phyloP scores from a whole-genome alignment of 495 filamentous ascomycete species.

The Podospora conica region DNA sequence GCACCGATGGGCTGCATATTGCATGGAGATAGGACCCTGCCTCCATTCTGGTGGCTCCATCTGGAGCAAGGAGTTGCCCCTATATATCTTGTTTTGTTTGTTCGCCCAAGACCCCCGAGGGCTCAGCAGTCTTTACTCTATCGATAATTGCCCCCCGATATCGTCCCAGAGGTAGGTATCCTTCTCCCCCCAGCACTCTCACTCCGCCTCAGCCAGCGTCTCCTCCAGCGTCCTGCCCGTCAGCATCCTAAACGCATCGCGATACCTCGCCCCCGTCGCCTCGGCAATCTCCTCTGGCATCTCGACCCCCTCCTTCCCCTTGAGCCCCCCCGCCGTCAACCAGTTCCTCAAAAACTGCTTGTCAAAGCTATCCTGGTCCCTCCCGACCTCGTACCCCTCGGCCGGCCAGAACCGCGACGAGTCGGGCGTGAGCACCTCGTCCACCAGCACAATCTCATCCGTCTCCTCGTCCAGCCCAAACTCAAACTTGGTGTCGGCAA shows the following conservation, averaged over 20 bases:
- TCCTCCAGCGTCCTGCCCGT: conserved; percentile 41
- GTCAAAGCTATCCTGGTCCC: conserved; percentile 73
- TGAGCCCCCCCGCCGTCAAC: conserved; percentile 65
- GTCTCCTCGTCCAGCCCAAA: conserved; percentile 66
- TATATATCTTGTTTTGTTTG: not conserved
- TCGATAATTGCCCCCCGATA: too few species aligned
- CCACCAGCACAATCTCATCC: conserved; percentile 74
- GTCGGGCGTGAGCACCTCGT: conserved; percentile 86
- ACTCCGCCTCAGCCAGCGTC: conserved; percentile 20
- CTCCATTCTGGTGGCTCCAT: not conserved
- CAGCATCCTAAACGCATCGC: conserved; percentile 37
- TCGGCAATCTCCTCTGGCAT: conserved; percentile 61
- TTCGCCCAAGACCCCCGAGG: not conserved
- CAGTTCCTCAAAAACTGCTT: conserved; percentile 91
- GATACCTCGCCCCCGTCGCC: conserved; percentile 52
- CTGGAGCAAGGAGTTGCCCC: not conserved
- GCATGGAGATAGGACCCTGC: not conserved
- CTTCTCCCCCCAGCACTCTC: not conserved
- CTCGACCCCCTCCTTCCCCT: conserved; percentile 57
- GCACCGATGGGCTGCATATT: not conserved
- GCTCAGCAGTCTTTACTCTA: not conserved
- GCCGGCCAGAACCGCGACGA: conserved; percentile 85
- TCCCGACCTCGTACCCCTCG: conserved; percentile 64
- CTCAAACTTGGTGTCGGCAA: conserved; percentile 59
- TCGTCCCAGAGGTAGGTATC: not conserved